phyloP scores from a whole-genome alignment of 805 yeast species.

The Sungouiella blattae region DNA sequence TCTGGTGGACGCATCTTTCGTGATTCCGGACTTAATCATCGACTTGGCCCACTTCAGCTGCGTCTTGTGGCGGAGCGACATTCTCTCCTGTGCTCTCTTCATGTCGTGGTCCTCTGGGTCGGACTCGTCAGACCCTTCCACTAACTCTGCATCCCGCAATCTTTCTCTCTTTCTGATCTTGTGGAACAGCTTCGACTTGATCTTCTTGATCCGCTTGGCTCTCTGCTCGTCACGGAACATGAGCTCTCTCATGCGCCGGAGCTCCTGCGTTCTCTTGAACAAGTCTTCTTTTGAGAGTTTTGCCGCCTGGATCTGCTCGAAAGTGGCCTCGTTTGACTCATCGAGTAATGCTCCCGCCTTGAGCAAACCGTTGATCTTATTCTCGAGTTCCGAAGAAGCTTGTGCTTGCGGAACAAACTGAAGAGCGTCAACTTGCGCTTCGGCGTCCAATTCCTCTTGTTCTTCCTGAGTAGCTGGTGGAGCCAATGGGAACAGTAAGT shows the following conservation, averaged over 20 bases:
- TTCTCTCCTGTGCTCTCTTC: constrained; percentile 85
- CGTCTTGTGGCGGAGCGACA: constrained; percentile 86
- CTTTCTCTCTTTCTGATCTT: constrained; percentile 84
- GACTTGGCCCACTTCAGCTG: constrained; percentile 87
- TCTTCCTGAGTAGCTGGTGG: constrained; percentile 24
- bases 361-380: constrained; percentile 57
- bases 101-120: constrained; percentile 62
- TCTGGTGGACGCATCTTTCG: constrained; percentile 80
- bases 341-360: constrained; percentile 64
- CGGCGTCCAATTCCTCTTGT: constrained; percentile 29
- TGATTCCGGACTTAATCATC: constrained; percentile 84
- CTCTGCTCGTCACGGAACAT: constrained; percentile 94
- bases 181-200: constrained; percentile 86
- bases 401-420: constrained; percentile 7
- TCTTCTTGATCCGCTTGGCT: constrained; percentile 88
- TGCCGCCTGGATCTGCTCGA: constrained; percentile 83
- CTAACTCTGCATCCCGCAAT: constrained; percentile 61
- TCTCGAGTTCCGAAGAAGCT: constrained; percentile 61
- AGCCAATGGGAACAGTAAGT: constrained; percentile 70
- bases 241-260: constrained; percentile 88
- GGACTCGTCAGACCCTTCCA: constrained; percentile 55
- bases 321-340: constrained; percentile 73
- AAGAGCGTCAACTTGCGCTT: constrained; percentile 17
- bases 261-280: constrained; percentile 70
- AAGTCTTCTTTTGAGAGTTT: constrained; percentile 78